Evolutionary conservation across 306 rosid species (phyloP).

Genomic region (Oemleria cerasiformis): DNA sequence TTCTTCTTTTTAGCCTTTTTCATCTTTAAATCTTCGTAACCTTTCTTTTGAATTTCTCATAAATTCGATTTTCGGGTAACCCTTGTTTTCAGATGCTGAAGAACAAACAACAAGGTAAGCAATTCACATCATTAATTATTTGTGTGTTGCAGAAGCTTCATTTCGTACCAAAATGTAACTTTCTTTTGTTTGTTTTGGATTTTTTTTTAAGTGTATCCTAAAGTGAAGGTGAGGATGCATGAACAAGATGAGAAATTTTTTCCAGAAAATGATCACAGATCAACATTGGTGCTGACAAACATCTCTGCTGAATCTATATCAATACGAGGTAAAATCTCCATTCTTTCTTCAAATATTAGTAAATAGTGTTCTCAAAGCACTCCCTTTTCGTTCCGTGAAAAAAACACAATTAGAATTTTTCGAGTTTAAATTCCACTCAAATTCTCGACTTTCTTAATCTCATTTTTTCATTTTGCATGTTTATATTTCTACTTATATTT

Average conservation of each 20-base stretch:
- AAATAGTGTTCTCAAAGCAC: no score
- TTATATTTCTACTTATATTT: no score
- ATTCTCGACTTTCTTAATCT: no score
- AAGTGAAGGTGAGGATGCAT: conserved; percentile 39
- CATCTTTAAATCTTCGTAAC: not conserved
- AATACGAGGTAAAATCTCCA: conserved; percentile 26
- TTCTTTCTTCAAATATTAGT: no score
- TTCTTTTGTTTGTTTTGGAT: conserved; percentile 1
- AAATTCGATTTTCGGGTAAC: not conserved
- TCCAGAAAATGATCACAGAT: conserved; percentile 24
- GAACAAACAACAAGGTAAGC: conserved; percentile 12
- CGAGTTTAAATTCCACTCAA: no score
- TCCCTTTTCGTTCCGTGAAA: no score
- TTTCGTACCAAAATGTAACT: not conserved
- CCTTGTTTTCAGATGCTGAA: not conserved
- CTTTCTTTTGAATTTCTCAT: not conserved
- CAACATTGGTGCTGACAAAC: conserved; percentile 14
- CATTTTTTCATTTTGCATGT: no score
- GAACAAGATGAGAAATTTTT: conserved; percentile 34
- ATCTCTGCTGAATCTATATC: conserved; percentile 22
- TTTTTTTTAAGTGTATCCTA: conserved; percentile 50
- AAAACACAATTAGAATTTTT: no score
- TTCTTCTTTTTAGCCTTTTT: not conserved
- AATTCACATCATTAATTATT: not conserved
- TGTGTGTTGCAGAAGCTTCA: not conserved